Conservation (phyloP, 352 stramenopile genomes). For the Elongisporangium undulatum region DNA sequence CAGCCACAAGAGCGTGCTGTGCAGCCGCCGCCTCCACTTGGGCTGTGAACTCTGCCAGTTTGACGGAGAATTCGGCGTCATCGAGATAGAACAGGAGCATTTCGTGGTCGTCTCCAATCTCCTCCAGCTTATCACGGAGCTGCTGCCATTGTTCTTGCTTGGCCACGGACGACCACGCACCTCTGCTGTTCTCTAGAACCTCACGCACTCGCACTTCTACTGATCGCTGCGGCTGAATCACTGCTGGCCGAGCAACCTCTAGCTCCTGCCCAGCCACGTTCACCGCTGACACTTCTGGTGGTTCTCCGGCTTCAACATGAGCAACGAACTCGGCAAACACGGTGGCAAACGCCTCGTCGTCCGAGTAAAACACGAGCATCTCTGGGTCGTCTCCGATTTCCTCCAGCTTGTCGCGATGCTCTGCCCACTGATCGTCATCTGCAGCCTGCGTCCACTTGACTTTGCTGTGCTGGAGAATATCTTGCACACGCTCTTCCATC, state of each 20-base stretch:
- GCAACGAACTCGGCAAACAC: slow-evolving; percentile 32
- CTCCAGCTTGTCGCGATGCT: slow-evolving; percentile 30
- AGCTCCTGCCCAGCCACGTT: not conserved
- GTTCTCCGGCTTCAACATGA: not conserved
- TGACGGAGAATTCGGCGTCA: slow-evolving; percentile 23
- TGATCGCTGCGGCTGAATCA: not conserved
- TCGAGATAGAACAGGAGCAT: slow-evolving; percentile 66
- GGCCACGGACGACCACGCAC: not conserved
- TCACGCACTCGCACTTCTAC: not conserved
- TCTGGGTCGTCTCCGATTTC: slow-evolving; percentile 68
- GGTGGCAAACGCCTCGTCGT: slow-evolving; percentile 37
- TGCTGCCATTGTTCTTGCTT: slow-evolving; percentile 16
- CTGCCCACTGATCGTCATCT: slow-evolving; percentile 21
- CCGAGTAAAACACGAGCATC: slow-evolving; percentile 60
- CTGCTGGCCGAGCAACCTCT: not conserved
- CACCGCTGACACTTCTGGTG: not conserved
- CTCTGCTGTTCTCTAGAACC: not conserved
- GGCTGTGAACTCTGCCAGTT: not conserved
- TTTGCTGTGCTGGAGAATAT: slow-evolving; percentile 10
- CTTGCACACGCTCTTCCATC: slow-evolving; percentile 38
- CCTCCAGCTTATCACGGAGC: slow-evolving; percentile 33
- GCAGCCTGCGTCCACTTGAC: slow-evolving; percentile 12
- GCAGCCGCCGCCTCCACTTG: slow-evolving; percentile 2
- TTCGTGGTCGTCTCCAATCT: slow-evolving; percentile 61
- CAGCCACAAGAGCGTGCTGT: not conserved